Evolutionary conservation across 73 alveolate genomes (phyloP), one percentile per base, ranked within the genome.

Genomic region (Paraurostyla sp.): DNA sequence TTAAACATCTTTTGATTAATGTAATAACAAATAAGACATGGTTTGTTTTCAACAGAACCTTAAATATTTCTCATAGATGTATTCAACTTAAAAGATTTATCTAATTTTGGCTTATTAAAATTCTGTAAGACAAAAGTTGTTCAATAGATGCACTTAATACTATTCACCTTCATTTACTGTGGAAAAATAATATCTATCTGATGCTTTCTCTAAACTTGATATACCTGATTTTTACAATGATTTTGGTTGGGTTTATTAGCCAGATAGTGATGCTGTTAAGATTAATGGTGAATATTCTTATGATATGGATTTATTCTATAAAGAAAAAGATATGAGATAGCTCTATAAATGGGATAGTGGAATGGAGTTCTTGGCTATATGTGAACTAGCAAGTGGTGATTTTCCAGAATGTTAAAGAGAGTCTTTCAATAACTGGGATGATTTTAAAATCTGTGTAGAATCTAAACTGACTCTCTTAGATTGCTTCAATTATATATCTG

Each of bases 311-410:
- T 49, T 78, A 9, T 78, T 78, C 78, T 78, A 32, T 40, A 20
- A 49, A 1, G 59, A 36, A 43, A 35, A 78, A 32, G 89, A 78
- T 36, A 46, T 78, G 76, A 46, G 89, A 6, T 54, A 78, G 30
- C 78, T 78, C 22, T 78, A 78, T 27, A 11, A 60, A 23, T 78
- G 89, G 89, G 89, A 78, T 32, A 25, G 32, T 15, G 22, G 54
- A 16, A 78, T 51, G 78, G 89, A 78, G 52, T 78, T 51, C 40
- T 59, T 78, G 78, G 89, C 89, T 9, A 78, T 78, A 4, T 78
- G 89, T 36, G 76, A 78, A 43, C 68, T 78, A 16, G 89, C 89
- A 0, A 40, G 75, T 54, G 89, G 89, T 6, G 89, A 78, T 27
- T 78, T 78, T 45, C 80, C 76, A 9, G 76, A 78, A 35, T 78